Conservation (phyloP, 495 filamentous ascomycete species). For the Aspergillus taichungensis region DNA sequence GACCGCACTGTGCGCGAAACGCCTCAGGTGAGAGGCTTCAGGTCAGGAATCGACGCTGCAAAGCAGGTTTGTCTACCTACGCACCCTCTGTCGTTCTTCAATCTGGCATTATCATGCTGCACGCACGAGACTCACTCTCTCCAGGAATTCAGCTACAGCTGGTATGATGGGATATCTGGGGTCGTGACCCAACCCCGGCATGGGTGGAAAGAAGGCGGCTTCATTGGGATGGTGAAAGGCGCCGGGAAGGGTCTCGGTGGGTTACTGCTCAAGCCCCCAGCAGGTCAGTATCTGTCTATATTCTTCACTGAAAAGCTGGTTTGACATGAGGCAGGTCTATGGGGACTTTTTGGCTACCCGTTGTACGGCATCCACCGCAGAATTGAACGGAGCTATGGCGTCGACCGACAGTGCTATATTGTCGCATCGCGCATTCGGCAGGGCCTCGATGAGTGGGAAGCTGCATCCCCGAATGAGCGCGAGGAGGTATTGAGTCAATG, state of each 20-base stretch:
- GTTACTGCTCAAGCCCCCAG: constrained; percentile 59
- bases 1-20: constrained; percentile 55
- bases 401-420: constrained; percentile 57
- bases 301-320: background rate
- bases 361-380: constrained; percentile 64
- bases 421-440: constrained; percentile 58
- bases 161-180: constrained; percentile 66
- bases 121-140: background rate
- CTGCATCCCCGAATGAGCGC: constrained; percentile 42
- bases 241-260: constrained; percentile 70
- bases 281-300: constrained; percentile 38
- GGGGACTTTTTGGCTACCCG: constrained; percentile 56
- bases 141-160: constrained; percentile 55
- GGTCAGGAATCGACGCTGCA: constrained; percentile 51
- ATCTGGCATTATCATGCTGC: no score
- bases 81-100: constrained; percentile 11
- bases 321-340: constrained; percentile 31
- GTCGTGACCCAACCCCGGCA: constrained; percentile 62
- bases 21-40: constrained; percentile 56
- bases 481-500: constrained; percentile 51
- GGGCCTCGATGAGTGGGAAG: constrained; percentile 52
- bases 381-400: constrained; percentile 49
- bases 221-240: constrained; percentile 61
- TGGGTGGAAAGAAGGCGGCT: constrained; percentile 60
- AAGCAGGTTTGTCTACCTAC: constrained; percentile 57